Evolutionary conservation across 192 early-diverging fungal genomes (phyloP).

Genomic region (Rhizophagus prolifer): DNA sequence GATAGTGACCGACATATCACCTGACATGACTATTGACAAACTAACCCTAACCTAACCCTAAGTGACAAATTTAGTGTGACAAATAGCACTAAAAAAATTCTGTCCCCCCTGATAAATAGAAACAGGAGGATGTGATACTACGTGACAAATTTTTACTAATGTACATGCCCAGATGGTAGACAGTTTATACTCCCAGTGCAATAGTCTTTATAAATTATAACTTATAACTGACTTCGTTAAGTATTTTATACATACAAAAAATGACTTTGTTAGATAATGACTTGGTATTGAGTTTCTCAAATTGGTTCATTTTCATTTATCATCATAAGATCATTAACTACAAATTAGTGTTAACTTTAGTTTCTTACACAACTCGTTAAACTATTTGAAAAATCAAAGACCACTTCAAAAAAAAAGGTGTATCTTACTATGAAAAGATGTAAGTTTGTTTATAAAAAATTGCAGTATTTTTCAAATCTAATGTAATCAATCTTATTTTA

Average conservation of each 20-base stretch:
- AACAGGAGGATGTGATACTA: no score
- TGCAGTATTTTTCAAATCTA: not conserved
- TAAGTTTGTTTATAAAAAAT: conserved; percentile 22
- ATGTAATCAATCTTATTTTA: not conserved
- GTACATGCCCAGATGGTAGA: no score
- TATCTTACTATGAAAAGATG: conserved; percentile 52
- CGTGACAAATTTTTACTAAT: no score
- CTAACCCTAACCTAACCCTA: no score
- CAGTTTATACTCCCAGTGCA: no score
- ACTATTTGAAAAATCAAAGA: conserved; percentile 41
- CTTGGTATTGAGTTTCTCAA: not conserved
- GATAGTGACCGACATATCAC: no score
- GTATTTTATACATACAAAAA: not conserved
- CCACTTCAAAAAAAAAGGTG: conserved; percentile 35
- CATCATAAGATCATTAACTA: not conserved
- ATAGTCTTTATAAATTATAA: no score
- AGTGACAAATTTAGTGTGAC: no score
- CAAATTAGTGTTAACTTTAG: conserved; percentile 15
- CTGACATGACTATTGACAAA: no score
- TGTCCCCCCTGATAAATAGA: no score
- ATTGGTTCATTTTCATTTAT: not conserved
- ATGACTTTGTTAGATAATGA: conserved; percentile 25
- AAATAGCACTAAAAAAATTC: no score
- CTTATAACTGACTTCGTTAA: no score
- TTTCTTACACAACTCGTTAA: conserved; percentile 40